Evolutionary conservation across 192 early-diverging fungal species (phyloP), one percentile per base, ranked within the genome.

Genomic region (Podila horticola): DNA sequence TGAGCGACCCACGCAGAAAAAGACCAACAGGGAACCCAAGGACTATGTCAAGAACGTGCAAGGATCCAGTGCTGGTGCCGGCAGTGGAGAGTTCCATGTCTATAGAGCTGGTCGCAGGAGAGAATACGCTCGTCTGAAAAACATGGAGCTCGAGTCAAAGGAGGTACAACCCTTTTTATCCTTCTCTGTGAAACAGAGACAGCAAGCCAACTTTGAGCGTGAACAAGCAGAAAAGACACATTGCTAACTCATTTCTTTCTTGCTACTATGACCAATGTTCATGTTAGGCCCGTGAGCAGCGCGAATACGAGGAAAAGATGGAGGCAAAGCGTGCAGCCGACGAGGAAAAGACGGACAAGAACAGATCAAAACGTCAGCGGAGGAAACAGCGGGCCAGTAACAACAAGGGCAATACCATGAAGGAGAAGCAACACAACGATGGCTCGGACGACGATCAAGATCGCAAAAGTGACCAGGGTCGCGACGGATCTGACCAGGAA

Each of bases 71-170:
- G 97, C 97, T 0, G 97, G 97, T 45, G 97, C 97, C 6, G 95
- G 96, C 19, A 95, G 94, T 86, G 96, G 95, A 41, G 97, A 99
- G 75, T 99, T 99, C 66, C 96, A 97, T 82, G 94, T 96, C 1
- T 99, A 99, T 69, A 83, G 96, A 74, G 92, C 94, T 26, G 84
- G 93, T 51, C 87, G 97, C 34, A 86, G 97, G 64, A 90, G 96
- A 74, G 97, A 99, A 71, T 91, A 94, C 77, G 86, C 91, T 19
- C 86, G 97, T 51, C 68, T 95, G 36, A 92, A 96, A 69, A 72
- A 87, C 10, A 91, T 98, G 90, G 95, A 97, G 0, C 85, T 91
- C 55, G 86, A 89, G 55, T 86, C 88, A 20, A 86, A 85, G 60
- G 88, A 94, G 86, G 94, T 95, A 83, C 17, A 38, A 71, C 49